Percentiles rank a stretch among this genome's conserved stretches.
These are phyloP conservation scores for Chionographis japonica DNA, from an alignment of 106 monocot genomes.

Conservation along the genomic window DNA sequence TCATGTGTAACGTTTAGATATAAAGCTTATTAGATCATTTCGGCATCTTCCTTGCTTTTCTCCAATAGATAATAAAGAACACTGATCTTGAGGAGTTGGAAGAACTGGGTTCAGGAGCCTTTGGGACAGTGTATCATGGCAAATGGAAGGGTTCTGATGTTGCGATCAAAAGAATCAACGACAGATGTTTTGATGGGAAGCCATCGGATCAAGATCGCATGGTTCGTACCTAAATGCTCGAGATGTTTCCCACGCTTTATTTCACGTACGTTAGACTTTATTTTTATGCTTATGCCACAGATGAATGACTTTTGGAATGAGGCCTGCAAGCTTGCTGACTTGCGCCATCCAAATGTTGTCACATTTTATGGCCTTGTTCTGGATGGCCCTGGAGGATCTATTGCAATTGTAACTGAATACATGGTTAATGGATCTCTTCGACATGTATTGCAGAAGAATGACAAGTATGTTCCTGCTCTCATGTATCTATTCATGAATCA, in stretches of 20 bases:
- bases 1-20: not conserved
- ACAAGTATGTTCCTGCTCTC: constrained; percentile 34
- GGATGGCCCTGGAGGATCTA: constrained; percentile 66
- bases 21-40: not conserved
- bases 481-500: not conserved
- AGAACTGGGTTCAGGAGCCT: constrained; percentile 81
- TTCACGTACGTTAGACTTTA: not conserved
- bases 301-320: constrained; percentile 81
- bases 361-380: constrained; percentile 71
- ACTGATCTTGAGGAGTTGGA: constrained; percentile 76
- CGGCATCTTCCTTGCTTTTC: not conserved
- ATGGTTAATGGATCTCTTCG: constrained; percentile 85
- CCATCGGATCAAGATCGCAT: constrained; percentile 64
- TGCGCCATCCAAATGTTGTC: constrained; percentile 83
- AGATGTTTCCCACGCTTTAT: not conserved
- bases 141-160: constrained; percentile 92
- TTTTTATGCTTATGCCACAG: constrained; percentile 21
- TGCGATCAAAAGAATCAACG: constrained; percentile 83
- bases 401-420: constrained; percentile 76
- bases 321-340: constrained; percentile 67
- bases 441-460: constrained; percentile 57
- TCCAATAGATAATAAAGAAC: constrained; percentile 74
- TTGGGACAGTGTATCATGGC: constrained; percentile 89
- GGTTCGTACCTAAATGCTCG: constrained; percentile 26
- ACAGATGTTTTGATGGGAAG: constrained; percentile 79